A percentile compares a stretch with the other conserved stretches of the same genome.
Evolutionary conservation across 768 basidiomycete genomes (phyloP).

Genomic region (Mycena chlorophos): DNA sequence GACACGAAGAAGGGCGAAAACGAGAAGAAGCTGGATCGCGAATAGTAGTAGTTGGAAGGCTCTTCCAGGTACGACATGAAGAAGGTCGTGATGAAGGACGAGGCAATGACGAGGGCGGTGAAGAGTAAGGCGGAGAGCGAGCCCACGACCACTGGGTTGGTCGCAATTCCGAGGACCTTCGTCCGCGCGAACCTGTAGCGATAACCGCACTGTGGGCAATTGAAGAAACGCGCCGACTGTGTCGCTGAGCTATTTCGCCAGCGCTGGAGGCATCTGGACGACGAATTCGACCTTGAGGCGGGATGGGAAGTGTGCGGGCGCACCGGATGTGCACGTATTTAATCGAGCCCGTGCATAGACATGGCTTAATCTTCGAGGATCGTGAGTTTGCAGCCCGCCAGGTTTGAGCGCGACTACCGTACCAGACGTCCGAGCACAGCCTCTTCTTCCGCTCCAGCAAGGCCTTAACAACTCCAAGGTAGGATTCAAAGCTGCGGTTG

Average conservation of each 20-base stretch:
- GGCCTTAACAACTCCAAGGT: slow-evolving; percentile 32
- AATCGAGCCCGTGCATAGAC: slow-evolving; percentile 77
- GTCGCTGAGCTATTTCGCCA: slow-evolving; percentile 63
- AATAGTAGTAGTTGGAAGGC: slow-evolving; percentile 36
- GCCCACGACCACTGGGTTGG: slow-evolving; percentile 75
- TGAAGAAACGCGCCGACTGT: slow-evolving; percentile 60
- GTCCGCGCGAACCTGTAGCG: slow-evolving; percentile 47
- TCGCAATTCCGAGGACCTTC: slow-evolving; percentile 61
- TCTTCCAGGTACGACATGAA: slow-evolving; percentile 65
- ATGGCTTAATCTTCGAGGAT: slow-evolving; percentile 67
- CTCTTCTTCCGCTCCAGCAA: slow-evolving; percentile 61
- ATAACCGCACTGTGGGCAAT: slow-evolving; percentile 80
- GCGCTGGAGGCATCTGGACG: slow-evolving; percentile 72
- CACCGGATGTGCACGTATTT: slow-evolving; percentile 60
- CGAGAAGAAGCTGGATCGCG: slow-evolving; percentile 34
- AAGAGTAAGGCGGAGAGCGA: slow-evolving; percentile 61
- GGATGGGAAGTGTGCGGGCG: too few species aligned
- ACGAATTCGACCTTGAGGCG: too few species aligned
- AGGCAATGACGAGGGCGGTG: slow-evolving; percentile 61
- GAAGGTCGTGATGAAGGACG: slow-evolving; percentile 69
- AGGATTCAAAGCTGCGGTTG: not conserved
- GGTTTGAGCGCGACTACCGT: not conserved
- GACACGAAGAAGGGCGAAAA: slow-evolving; percentile 41
- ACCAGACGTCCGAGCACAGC: slow-evolving; percentile 53
- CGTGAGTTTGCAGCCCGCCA: not conserved